Evolutionary conservation across 2,329 filamentous ascomycete genomes (phyloP).

Genomic region (Trichoderma sp.): DNA sequence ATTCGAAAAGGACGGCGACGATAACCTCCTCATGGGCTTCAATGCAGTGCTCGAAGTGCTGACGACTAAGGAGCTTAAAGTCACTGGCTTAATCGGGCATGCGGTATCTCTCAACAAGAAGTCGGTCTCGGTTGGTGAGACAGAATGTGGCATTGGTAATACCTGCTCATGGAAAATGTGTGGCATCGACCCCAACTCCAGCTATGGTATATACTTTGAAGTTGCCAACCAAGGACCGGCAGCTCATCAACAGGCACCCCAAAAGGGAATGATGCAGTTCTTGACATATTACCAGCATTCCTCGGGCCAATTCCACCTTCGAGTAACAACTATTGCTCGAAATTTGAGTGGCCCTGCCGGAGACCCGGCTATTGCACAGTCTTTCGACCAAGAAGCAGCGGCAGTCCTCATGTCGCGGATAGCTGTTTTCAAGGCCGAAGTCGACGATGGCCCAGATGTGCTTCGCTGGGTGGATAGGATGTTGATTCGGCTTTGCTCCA

Average conservation of each 20-base stretch:
- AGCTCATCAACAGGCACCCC: constrained; percentile 78
- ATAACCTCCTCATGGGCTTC: constrained; percentile 96
- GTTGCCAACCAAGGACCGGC: constrained; percentile 92
- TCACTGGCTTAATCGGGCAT: constrained; percentile 94
- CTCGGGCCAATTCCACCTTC: constrained; percentile 90
- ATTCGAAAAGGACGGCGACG: constrained; percentile 93
- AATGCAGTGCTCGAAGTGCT: constrained; percentile 94
- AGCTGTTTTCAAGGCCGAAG: constrained; percentile 97
- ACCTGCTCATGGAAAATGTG: constrained; percentile 99
- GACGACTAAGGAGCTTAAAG: constrained; percentile 97
- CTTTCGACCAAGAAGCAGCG: constrained; percentile 96
- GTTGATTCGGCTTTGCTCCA: constrained; percentile 93
- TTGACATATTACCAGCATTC: constrained; percentile 98
- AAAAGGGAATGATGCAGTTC: constrained; percentile 97
- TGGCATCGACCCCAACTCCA: constrained; percentile 88
- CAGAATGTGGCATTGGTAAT: constrained; percentile 96
- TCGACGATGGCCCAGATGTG: constrained; percentile 97
- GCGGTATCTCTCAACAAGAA: constrained; percentile 98
- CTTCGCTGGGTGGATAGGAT: constrained; percentile 97
- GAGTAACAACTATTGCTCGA: constrained; percentile 89
- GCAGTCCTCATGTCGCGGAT: constrained; percentile 99
- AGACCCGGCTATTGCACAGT: constrained; percentile 91
- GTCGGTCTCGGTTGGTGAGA: constrained; percentile 93
- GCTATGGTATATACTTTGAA: constrained; percentile 96
- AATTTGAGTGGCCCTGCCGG: constrained; percentile 91